Base-by-base conservation (phyloP, 2,329 filamentous ascomycete genomes). In the Alternaria hordeiaustralica region DNA sequence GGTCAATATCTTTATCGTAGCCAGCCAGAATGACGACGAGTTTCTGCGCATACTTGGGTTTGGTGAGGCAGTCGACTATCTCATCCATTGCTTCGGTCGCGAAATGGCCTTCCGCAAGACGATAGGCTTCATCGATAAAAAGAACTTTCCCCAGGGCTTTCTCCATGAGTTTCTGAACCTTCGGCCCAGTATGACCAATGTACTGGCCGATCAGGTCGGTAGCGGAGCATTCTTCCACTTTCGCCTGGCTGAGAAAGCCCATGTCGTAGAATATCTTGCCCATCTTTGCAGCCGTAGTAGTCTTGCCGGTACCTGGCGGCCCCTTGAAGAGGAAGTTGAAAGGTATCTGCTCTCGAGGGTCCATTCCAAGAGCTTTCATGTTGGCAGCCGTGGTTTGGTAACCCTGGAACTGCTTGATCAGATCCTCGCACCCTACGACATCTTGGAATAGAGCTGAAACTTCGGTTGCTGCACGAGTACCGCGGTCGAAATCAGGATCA, bases 211-310 rank as follows among this genome's bases (percentile, higher is more conserved):
- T 83, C 0, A 94, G 75, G 33, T 94, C 90, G 0, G 88, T 87
- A 0, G 89, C 89, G 0, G 91, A 93, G 49, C 84, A 87, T 58
- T 93, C 89, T 0, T 89, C 75, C 0, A 93, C 89, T 25, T 89
- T 86, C 0, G 83, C 84, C 0, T 82, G 82, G 0, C 86, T 79
- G 0, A 94, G 79, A 33, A 94, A 87, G 0, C 90, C 90, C 84
- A 93, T 87, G 68, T 94, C 88, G 71, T 92, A 94, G 71, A 88
- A 94, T 0, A 94, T 82, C 65, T 92, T 87, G 4, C 91, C 91
- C 85, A 94, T 92, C 64, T 89, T 91, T n/a, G 85, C 81, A 0
- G 92, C 92, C 0, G 86, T 92, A 0, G 89, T 89, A 0, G 91
- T 93, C 71, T 94, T 94, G 0, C 91, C 92, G 0, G 91, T 93